Conservation (phyloP, 352 stramenopile genomes). For the Hyaloperonospora arabidopsidis region DNA sequence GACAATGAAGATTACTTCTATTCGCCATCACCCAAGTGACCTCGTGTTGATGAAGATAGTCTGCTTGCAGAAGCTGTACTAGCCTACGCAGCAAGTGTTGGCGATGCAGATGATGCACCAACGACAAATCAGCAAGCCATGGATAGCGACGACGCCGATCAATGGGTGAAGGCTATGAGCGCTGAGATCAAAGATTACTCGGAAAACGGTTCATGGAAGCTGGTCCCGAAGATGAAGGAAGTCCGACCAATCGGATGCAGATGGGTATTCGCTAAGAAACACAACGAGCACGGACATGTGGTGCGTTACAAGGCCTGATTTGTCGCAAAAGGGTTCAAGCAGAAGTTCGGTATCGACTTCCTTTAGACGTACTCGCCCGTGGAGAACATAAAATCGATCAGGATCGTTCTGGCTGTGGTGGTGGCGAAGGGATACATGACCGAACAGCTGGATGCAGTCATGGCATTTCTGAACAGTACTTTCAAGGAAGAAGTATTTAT, state of each 20-base stretch:
- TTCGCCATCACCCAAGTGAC: conserved; percentile 6
- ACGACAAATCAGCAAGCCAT: too few species aligned
- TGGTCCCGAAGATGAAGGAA: neutral
- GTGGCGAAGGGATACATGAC: neutral
- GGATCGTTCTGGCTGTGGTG: neutral
- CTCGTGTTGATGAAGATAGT: conserved; percentile 1
- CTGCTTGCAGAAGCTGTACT: neutral
- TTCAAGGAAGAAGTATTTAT: conserved; percentile 1
- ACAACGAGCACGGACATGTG: too few species aligned
- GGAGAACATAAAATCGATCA: conserved; percentile 4
- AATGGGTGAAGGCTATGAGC: neutral
- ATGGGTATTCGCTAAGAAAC: too few species aligned
- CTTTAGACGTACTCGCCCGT: too few species aligned
- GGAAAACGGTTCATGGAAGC: too few species aligned
- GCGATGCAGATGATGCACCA: neutral
- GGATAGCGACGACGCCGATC: neutral
- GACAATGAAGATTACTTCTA: conserved; percentile 7
- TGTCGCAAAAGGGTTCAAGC: conserved; percentile 3
- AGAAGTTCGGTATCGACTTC: conserved; percentile 5
- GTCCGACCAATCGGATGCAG: too few species aligned
- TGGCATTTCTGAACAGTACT: conserved; percentile 8
- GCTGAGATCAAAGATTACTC: too few species aligned
- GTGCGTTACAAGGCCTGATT: neutral
- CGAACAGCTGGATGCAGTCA: neutral
- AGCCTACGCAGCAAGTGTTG: conserved; percentile 5